phyloP scores from a whole-genome alignment of 2,329 filamentous ascomycete species.

The Aspergillus floridensis region DNA sequence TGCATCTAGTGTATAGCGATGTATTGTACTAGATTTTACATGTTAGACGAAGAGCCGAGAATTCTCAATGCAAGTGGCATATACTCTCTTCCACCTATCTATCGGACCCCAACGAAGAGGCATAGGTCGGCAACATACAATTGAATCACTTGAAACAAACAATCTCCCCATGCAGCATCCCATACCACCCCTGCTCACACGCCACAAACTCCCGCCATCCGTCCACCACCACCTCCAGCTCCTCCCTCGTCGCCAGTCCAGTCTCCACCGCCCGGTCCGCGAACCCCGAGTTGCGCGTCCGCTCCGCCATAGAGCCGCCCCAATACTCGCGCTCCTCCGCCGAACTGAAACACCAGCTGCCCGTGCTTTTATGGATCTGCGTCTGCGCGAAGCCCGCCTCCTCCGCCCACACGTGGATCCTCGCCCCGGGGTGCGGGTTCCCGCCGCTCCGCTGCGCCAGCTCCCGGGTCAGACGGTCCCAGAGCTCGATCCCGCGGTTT shows the following conservation, averaged over 20 bases:
- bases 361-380: slow-evolving; percentile 28
- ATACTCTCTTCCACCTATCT: no score
- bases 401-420: slow-evolving; percentile 37
- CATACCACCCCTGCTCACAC: slow-evolving; percentile 39
- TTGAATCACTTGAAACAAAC: slow-evolving; percentile 32
- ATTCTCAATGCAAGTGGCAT: no score
- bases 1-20: no score
- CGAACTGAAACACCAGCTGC: slow-evolving; percentile 37
- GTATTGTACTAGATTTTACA: no score
- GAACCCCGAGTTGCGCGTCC: slow-evolving; percentile 30
- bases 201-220: slow-evolving; percentile 37
- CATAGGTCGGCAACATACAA: no score
- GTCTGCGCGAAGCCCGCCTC: slow-evolving; percentile 32
- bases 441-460: slow-evolving; percentile 27
- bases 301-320: slow-evolving; percentile 35
- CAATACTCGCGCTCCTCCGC: slow-evolving; percentile 34
- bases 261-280: slow-evolving; percentile 28
- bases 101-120: fast-evolving
- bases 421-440: slow-evolving; percentile 27
- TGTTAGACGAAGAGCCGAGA: no score
- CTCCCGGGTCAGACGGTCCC: slow-evolving; percentile 20
- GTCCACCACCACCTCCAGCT: slow-evolving; percentile 31
- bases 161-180: slow-evolving; percentile 38
- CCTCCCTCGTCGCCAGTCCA: slow-evolving; percentile 31
- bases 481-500: slow-evolving; percentile 25